phyloP scores from a whole-genome alignment of 2,329 filamentous ascomycete genomes.

The Pseudocercospora cruenta region DNA sequence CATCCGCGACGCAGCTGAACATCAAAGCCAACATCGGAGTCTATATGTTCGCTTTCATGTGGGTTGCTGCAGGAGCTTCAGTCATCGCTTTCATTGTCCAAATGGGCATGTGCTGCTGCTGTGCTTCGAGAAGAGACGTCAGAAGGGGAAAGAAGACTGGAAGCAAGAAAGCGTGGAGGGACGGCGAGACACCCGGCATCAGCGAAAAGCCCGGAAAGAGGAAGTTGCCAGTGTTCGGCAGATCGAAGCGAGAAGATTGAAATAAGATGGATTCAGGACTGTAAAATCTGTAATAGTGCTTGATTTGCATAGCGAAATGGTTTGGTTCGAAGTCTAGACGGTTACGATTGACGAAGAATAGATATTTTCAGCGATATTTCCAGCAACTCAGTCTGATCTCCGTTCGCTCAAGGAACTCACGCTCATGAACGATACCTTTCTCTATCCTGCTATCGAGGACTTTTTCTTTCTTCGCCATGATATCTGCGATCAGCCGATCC shows the following conservation, averaged over 20 bases:
- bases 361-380: not conserved
- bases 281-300: not conserved
- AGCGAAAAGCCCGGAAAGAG: conserved; percentile 21
- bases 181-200: conserved; percentile 16
- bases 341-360: conserved; percentile 6
- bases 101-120: conserved; percentile 77
- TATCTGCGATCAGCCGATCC: too few species aligned
- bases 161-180: conserved; percentile 28
- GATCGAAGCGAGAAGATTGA: conserved; percentile 17
- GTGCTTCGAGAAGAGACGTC: conserved; percentile 61
- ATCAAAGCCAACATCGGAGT: conserved; percentile 61
- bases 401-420: not conserved
- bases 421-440: not conserved
- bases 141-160: conserved; percentile 52
- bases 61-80: conserved; percentile 72
- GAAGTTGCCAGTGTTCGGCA: conserved; percentile 22
- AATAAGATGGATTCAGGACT: not conserved
- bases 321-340: not conserved
- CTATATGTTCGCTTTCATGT: conserved; percentile 86
- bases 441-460: too few species aligned
- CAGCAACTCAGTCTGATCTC: not conserved
- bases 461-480: too few species aligned
- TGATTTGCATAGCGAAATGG: conserved; percentile 7
- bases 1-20: conserved; percentile 71
- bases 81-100: conserved; percentile 73